Conservation (phyloP, 2,329 filamentous ascomycete species). For the Fusarium verrucosum region DNA sequence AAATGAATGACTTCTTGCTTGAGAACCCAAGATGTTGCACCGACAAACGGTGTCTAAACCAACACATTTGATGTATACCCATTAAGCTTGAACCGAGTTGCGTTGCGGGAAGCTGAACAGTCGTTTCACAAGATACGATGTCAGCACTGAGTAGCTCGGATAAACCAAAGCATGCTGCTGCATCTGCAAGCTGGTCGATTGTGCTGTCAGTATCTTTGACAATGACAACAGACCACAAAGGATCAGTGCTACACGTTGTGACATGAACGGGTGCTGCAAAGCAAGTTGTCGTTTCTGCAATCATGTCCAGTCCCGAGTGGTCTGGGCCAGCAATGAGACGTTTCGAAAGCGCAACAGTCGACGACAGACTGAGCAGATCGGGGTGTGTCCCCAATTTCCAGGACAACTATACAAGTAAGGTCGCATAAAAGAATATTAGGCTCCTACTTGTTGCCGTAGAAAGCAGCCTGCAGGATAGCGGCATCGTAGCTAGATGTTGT, state of each 20-base stretch:
- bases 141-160: constrained; percentile 1
- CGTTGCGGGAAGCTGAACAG: constrained; percentile 17
- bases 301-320: constrained; percentile 16
- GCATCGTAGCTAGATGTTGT: constrained; percentile 50
- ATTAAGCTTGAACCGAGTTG: not conserved
- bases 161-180: constrained; percentile 11
- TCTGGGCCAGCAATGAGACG: constrained; percentile 19
- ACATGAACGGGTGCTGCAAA: not conserved
- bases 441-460: constrained; percentile 44
- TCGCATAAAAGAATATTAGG: not conserved
- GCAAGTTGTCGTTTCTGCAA: not conserved
- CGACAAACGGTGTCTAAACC: constrained; percentile 16
- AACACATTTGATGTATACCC: constrained; percentile 8
- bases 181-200: constrained; percentile 9
- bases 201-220: not conserved
- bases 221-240: not conserved
- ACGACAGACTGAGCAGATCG: not conserved
- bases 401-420: not conserved
- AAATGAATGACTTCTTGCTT: constrained; percentile 42
- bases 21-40: constrained; percentile 33
- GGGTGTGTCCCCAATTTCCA: not conserved
- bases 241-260: not conserved
- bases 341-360: constrained; percentile 2
- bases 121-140: constrained; percentile 15
- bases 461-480: constrained; percentile 49